These are phyloP conservation scores for Hibiscus mutabilis DNA, from an alignment of 345 rosid species.

Conservation along the genomic window DNA sequence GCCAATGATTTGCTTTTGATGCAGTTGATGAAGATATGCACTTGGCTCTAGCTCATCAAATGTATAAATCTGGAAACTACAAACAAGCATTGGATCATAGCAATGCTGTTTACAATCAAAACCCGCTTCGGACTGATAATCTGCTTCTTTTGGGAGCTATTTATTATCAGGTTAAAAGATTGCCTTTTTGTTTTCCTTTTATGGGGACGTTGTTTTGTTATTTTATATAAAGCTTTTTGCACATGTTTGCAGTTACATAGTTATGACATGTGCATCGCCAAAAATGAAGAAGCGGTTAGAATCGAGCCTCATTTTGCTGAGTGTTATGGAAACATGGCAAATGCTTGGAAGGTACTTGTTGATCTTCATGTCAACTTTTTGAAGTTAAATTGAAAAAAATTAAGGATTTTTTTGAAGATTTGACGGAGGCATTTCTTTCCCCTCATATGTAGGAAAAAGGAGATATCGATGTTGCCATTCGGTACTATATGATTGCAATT, in stretches of 20 bases:
- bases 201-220: background rate
- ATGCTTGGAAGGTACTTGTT: slow-evolving; percentile 86
- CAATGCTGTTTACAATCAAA: slow-evolving; percentile 66
- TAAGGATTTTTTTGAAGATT: background rate
- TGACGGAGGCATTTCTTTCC: background rate
- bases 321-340: slow-evolving; percentile 99
- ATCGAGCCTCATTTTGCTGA: slow-evolving; percentile 93
- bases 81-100: slow-evolving; percentile 85
- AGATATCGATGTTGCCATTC: slow-evolving; percentile 83
- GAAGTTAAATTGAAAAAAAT: background rate
- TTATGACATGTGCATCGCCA: slow-evolving; percentile 90
- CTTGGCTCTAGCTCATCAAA: slow-evolving; percentile 70
- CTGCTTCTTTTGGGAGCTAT: slow-evolving; percentile 94
- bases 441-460: slow-evolving; percentile 79
- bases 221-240: background rate
- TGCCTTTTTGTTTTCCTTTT: background rate
- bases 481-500: slow-evolving; percentile 84
- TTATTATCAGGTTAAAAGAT: slow-evolving; percentile 69
- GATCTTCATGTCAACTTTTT: background rate
- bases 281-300: slow-evolving; percentile 92
- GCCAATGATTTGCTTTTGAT: background rate
- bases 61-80: slow-evolving; percentile 76
- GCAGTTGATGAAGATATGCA: slow-evolving; percentile 72
- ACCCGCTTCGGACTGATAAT: slow-evolving; percentile 78
- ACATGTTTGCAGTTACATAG: slow-evolving; percentile 60